A percentile compares a stretch with the other conserved stretches of the same genome.
Conservation (phyloP, 139 green algal genomes). For the Chlamydomonas incerta region DNA sequence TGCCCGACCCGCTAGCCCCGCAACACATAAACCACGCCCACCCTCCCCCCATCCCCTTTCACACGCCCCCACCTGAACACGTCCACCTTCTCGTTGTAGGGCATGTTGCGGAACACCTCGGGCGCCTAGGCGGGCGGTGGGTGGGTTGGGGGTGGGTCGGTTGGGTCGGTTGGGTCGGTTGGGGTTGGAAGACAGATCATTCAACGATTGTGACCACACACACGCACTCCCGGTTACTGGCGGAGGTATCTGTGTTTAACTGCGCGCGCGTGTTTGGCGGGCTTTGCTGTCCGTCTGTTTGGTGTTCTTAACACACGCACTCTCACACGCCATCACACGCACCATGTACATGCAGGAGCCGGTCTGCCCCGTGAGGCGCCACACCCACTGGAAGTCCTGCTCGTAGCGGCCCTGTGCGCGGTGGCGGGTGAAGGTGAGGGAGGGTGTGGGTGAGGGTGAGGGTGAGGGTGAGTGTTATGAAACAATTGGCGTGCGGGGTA, state of each 20-base stretch:
- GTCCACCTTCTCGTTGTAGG: slow-evolving; percentile 80
- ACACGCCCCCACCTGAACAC: slow-evolving; percentile 63
- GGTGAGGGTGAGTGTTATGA: too few relatives aligned
- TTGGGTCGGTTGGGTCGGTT: too few relatives aligned
- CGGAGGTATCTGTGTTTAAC: not conserved
- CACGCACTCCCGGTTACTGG: too few relatives aligned
- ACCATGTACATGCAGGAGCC: slow-evolving; percentile 49
- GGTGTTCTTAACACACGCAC: too few relatives aligned
- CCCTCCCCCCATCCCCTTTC: not conserved
- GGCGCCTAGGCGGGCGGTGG: slow-evolving; percentile 40
- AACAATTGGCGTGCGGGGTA: too few relatives aligned
- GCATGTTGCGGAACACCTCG: slow-evolving; percentile 63
- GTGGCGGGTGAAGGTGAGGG: not conserved
- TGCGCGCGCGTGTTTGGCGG: too few relatives aligned
- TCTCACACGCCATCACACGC: not conserved
- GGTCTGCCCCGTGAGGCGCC: slow-evolving; percentile 39
- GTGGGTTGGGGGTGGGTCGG: not conserved
- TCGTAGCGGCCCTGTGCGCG: slow-evolving; percentile 21
- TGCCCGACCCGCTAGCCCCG: too few relatives aligned
- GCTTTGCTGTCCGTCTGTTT: too few relatives aligned
- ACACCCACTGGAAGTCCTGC: slow-evolving; percentile 51
- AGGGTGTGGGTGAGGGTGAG: not conserved
- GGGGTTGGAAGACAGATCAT: too few relatives aligned
- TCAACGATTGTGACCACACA: too few relatives aligned
- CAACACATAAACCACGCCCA: not conserved